Conservation (phyloP, 2,329 filamentous ascomycete genomes). For the Botrytis galanthina region DNA sequence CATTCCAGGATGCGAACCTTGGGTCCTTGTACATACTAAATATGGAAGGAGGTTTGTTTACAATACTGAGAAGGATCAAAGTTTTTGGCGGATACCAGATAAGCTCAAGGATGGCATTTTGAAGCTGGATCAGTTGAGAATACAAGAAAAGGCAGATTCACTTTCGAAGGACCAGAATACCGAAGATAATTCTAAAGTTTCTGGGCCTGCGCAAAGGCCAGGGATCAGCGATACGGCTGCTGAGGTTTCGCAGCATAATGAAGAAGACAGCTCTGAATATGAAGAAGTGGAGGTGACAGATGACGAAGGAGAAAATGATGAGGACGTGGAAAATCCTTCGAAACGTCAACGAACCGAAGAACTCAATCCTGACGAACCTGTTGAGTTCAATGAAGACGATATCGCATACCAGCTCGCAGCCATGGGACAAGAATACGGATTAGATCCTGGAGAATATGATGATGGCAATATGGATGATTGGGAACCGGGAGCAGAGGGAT, state of each 20-base stretch:
- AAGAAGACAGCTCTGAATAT: constrained; percentile 67
- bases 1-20: constrained; percentile 81
- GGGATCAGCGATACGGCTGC: constrained; percentile 23
- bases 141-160: constrained; percentile 54
- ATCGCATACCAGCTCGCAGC: constrained; percentile 88
- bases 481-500: constrained; percentile 69
- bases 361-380: constrained; percentile 44
- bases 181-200: constrained; percentile 34
- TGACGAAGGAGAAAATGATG: constrained; percentile 50
- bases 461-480: constrained; percentile 59
- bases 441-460: constrained; percentile 75
- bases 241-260: constrained; percentile 38
- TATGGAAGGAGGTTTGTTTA: constrained; percentile 86
- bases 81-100: constrained; percentile 92
- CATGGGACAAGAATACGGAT: constrained; percentile 82
- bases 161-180: constrained; percentile 30
- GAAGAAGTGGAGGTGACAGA: constrained; percentile 50
- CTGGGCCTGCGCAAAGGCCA: constrained; percentile 30
- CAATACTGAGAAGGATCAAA: constrained; percentile 81
- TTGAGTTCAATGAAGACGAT: constrained; percentile 92
- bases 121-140: constrained; percentile 69
- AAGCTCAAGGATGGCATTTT: constrained; percentile 78
- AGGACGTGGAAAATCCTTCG: constrained; percentile 48
- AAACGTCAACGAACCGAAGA: constrained; percentile 51
- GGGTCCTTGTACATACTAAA: constrained; percentile 92